Percentiles rank a stretch among this genome's conserved stretches.
Conservation (phyloP, 1,139 yeast genomes). For the Yamadazyma triangularis region DNA sequence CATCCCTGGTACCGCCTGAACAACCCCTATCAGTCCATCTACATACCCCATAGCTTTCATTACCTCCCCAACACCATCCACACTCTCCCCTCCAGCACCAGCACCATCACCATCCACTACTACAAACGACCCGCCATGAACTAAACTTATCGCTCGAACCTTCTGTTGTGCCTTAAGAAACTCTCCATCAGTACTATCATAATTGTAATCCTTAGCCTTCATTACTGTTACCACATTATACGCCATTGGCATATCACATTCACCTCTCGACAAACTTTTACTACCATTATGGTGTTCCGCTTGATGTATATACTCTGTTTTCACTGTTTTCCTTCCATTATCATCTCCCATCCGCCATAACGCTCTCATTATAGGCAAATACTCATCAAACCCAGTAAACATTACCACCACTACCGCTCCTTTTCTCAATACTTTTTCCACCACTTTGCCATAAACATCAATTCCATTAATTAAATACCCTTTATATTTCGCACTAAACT, state of each 20-base stretch:
- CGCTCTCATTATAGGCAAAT: background rate
- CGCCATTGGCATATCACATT: conserved; percentile 3
- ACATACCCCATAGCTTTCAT: no score
- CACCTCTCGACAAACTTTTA: conserved; percentile 1
- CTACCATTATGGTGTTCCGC: conserved; percentile 1
- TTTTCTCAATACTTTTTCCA: background rate
- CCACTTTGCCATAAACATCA: background rate
- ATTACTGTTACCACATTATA: background rate
- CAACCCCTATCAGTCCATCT: no score
- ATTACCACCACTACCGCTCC: background rate
- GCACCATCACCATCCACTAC: conserved; percentile 6
- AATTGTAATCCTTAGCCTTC: conserved; percentile 6
- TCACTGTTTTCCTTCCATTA: background rate
- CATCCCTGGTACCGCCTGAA: no score
- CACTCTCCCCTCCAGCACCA: no score
- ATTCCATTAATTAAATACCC: no score
- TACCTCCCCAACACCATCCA: no score
- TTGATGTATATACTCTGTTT: background rate
- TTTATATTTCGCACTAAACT: no score
- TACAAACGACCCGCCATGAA: conserved; percentile 35
- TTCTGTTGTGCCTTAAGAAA: conserved; percentile 43
- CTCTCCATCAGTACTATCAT: conserved; percentile 17
- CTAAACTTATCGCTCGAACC: conserved; percentile 45
- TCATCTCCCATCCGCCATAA: background rate
- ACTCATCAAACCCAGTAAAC: background rate